phyloP scores from a whole-genome alignment of 2,329 filamentous ascomycete species.

The Paraphaeosphaeria sporulosa region DNA sequence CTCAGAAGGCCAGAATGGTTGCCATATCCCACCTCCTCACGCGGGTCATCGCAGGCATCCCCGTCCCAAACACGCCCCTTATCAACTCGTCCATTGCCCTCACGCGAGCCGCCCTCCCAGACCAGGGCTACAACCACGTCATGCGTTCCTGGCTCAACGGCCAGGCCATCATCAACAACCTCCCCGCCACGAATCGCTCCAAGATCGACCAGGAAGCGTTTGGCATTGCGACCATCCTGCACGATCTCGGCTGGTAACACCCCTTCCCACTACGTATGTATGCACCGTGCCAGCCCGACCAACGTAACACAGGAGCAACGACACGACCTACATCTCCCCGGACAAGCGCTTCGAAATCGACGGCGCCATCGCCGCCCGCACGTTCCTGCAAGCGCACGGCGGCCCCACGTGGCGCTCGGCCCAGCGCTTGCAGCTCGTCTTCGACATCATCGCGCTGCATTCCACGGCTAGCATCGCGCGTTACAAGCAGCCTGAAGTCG shows the following conservation, averaged over 20 bases:
- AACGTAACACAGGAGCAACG: constrained; percentile 4
- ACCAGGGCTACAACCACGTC: constrained; percentile 51
- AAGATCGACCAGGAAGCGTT: constrained; percentile 51
- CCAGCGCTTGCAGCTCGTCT: constrained; percentile 55
- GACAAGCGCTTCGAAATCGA: constrained; percentile 62
- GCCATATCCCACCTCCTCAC: constrained; percentile 14
- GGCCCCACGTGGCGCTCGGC: constrained; percentile 45
- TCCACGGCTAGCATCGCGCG: constrained; percentile 47
- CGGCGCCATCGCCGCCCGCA: constrained; percentile 54
- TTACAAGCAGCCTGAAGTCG: constrained; percentile 39
- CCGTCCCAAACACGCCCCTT: constrained; percentile 47
- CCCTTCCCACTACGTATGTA: background rate
- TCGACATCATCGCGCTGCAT: constrained; percentile 60
- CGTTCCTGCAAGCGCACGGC: constrained; percentile 35
- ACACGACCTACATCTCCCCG: constrained; percentile 42
- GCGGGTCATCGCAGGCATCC: constrained; percentile 40
- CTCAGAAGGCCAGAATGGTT: constrained; percentile 6
- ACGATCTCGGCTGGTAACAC: constrained; percentile 55
- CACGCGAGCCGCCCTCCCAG: constrained; percentile 37
- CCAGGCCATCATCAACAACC: constrained; percentile 42
- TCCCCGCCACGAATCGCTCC: constrained; percentile 31
- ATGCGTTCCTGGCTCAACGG: constrained; percentile 50
- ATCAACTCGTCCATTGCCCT: constrained; percentile 46
- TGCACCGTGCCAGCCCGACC: background rate
- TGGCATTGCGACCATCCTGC: constrained; percentile 51